Percentiles rank a stretch among this genome's conserved stretches.
These are phyloP conservation scores for Kondoa malvinella DNA, from an alignment of 768 basidiomycete species.

Conservation along the genomic window DNA sequence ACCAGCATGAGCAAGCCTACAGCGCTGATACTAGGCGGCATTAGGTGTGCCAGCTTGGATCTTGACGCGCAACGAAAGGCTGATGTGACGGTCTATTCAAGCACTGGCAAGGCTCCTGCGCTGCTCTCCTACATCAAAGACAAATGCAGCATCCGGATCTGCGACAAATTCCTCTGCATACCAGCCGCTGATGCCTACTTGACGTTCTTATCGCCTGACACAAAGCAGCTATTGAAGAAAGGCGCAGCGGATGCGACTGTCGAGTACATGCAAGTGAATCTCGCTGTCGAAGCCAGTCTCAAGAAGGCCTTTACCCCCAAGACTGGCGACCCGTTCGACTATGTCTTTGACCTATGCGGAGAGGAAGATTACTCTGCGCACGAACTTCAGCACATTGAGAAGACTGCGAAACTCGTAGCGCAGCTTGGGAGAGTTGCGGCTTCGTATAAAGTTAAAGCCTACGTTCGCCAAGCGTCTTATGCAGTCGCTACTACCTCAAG, in stretches of 20 bases:
- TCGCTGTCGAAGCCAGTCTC: not conserved
- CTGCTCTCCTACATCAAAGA: not conserved
- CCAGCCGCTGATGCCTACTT: not conserved
- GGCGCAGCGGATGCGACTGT: not conserved
- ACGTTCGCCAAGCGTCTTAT: not conserved
- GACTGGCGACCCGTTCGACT: not conserved
- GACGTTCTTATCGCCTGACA: not conserved
- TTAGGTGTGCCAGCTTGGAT: not conserved
- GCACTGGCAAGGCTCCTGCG: not conserved
- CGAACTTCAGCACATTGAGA: not conserved
- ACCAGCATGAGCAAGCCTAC: not conserved
- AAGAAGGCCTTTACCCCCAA: constrained; percentile 1
- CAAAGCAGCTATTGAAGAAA: not conserved
- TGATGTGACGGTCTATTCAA: not conserved
- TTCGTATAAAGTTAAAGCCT: not conserved
- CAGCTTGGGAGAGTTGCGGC: constrained; percentile 3
- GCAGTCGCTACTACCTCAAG: not conserved
- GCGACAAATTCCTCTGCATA: not conserved
- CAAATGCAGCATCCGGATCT: not conserved
- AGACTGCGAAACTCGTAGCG: not conserved
- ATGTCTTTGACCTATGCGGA: constrained; percentile 5
- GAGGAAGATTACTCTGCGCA: not conserved
- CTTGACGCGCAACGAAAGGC: not conserved
- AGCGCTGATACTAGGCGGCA: not conserved
- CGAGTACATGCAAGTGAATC: constrained; percentile 6